phyloP scores from a whole-genome alignment of 2,329 filamentous ascomycete genomes.

The Talaromyces albobiverticillius region DNA sequence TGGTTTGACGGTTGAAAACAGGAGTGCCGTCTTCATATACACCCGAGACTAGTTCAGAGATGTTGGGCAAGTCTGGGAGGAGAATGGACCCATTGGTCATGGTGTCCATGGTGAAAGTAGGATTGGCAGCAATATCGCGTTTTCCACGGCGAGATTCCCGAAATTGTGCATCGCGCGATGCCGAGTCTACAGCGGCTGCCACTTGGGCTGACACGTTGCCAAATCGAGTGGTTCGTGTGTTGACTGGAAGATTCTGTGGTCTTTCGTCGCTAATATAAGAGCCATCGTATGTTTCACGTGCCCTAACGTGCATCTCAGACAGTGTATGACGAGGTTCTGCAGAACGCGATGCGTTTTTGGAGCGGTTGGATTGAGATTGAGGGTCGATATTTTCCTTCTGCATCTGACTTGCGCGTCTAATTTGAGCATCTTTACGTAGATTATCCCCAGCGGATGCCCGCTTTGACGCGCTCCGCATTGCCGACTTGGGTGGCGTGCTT shows the following conservation, averaged over 20 bases:
- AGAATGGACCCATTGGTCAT: constrained; percentile 59
- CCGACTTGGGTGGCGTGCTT: constrained; percentile 34
- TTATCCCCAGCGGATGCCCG: constrained; percentile 28
- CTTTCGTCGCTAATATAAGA: constrained; percentile 52
- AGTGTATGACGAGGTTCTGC: constrained; percentile 47
- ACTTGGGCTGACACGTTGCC: constrained; percentile 43
- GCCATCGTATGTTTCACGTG: constrained; percentile 52
- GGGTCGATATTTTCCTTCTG: constrained; percentile 41
- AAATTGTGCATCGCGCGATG: constrained; percentile 33
- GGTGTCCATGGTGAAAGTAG: constrained; percentile 26
- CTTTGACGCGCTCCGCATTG: constrained; percentile 26
- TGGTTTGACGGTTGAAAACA: constrained; percentile 51
- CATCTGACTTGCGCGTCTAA: constrained; percentile 37
- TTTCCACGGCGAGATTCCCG: constrained; percentile 29
- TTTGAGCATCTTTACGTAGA: constrained; percentile 40
- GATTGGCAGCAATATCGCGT: constrained; percentile 21
- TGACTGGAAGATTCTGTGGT: constrained; percentile 41
- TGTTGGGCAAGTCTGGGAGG: constrained; percentile 59
- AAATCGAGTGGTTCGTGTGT: constrained; percentile 56
- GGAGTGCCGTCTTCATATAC: constrained; percentile 58
- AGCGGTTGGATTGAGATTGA: constrained; percentile 31
- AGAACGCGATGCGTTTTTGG: constrained; percentile 22
- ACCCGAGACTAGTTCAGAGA: constrained; percentile 61
- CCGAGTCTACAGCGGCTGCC: constrained; percentile 37
- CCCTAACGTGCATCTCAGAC: constrained; percentile 56